A percentile compares a stretch with the other conserved stretches of the same genome.
Evolutionary conservation across 768 basidiomycete genomes (phyloP).

Genomic region (Lactarius indigo): DNA sequence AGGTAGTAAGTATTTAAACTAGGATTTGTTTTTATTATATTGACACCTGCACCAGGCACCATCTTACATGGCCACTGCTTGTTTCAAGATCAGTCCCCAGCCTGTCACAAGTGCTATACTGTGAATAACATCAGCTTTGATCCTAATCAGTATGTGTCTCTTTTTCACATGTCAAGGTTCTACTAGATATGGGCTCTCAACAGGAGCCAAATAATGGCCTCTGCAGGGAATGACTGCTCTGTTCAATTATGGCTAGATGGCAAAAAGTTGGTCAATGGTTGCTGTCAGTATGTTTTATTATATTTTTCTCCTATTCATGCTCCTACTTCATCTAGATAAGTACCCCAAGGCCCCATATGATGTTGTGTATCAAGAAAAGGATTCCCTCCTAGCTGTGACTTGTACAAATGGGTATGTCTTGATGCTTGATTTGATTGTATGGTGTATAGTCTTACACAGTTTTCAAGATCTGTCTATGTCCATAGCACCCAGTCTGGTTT

Average conservation of each 20-base stretch:
- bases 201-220: constrained; percentile 18
- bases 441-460: neutral
- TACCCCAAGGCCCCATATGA: constrained; percentile 20
- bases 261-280: constrained; percentile 5
- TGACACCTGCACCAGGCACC: neutral
- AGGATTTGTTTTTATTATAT: neutral
- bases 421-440: neutral
- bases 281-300: neutral
- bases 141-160: constrained; percentile 17
- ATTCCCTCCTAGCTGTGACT: constrained; percentile 20
- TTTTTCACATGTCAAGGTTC: neutral
- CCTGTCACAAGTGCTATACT: constrained; percentile 19
- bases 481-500: neutral
- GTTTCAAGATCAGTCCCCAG: neutral
- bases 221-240: constrained; percentile 20
- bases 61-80: constrained; percentile 23
- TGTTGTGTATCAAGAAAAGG: constrained; percentile 14
- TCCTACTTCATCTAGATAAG: constrained; percentile 5
- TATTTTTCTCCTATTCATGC: neutral
- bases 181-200: no score
- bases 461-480: constrained; percentile 14
- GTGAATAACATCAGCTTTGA: constrained; percentile 25
- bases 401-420: constrained; percentile 20
- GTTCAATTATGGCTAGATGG: constrained; percentile 20
- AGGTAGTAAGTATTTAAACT: constrained; percentile 4